These are phyloP conservation scores for Fraxinus dipetala DNA, from an alignment of 305 asterid species.

Conservation along the genomic window DNA sequence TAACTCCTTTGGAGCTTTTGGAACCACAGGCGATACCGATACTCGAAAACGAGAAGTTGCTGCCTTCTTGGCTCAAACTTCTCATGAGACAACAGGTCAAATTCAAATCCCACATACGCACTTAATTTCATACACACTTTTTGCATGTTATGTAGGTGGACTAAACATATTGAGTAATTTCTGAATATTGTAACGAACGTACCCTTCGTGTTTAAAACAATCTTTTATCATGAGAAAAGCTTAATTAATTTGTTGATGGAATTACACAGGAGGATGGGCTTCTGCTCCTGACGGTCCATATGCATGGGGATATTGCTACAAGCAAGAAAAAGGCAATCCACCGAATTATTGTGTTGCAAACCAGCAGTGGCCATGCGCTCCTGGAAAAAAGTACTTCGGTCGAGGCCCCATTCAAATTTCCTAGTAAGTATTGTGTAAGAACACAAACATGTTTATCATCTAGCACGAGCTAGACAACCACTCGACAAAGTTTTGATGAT, in stretches of 20 bases:
- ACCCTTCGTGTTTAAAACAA: too few relatives aligned
- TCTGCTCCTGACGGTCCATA: constrained; percentile 38
- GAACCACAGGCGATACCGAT: constrained; percentile 28
- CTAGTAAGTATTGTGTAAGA: constrained; percentile 21
- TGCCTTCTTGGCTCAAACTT: constrained; percentile 41
- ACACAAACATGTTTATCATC: background rate
- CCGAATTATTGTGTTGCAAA: constrained; percentile 19
- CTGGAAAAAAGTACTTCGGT: constrained; percentile 28
- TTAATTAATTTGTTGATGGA: background rate
- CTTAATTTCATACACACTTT: too few relatives aligned
- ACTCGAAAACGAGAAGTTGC: constrained; percentile 37
- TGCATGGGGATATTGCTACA: constrained; percentile 44
- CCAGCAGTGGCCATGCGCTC: constrained; percentile 31
- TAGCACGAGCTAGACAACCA: too few relatives aligned
- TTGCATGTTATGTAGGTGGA: background rate
- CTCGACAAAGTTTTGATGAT: too few relatives aligned
- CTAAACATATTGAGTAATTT: background rate
- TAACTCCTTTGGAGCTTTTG: constrained; percentile 24
- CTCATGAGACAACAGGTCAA: constrained; percentile 38
- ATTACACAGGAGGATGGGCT: constrained; percentile 31
- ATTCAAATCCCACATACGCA: background rate
- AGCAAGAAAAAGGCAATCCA: constrained; percentile 25
- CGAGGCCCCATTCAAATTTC: constrained; percentile 42
- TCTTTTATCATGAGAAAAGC: background rate
- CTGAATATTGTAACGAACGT: too few relatives aligned